A percentile compares a stretch with the other conserved stretches of the same genome.
Conservation (phyloP, 148 eudicot genomes). For the Vaccinium macrocarpon region DNA sequence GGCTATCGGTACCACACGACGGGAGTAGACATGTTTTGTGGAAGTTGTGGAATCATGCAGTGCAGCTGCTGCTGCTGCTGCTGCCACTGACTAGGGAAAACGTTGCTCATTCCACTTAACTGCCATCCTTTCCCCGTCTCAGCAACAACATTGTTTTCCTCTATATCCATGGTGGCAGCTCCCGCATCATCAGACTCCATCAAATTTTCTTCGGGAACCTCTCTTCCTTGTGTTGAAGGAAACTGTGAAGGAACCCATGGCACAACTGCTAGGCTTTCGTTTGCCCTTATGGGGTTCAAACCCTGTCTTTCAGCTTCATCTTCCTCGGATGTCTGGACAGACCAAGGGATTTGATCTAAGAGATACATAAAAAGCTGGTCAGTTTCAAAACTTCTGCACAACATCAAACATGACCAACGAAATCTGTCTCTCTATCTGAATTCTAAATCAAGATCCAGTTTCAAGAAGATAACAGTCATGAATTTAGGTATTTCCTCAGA, state of each 20-base stretch:
- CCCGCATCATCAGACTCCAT: slow-evolving; percentile 71
- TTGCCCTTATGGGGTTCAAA: slow-evolving; percentile 7
- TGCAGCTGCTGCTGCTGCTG: slow-evolving; percentile 80
- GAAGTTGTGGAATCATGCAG: slow-evolving; percentile 68
- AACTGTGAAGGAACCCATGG: slow-evolving; percentile 65
- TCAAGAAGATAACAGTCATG: not conserved
- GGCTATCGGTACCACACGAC: slow-evolving; percentile 56
- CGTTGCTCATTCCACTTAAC: slow-evolving; percentile 22
- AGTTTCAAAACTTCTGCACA: not conserved
- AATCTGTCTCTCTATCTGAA: not conserved
- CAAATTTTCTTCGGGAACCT: slow-evolving; percentile 28
- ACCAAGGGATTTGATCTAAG: slow-evolving; percentile 49
- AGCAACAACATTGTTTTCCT: slow-evolving; percentile 26
- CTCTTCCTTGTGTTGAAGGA: slow-evolving; percentile 19
- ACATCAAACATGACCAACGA: not conserved
- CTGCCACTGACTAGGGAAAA: slow-evolving; percentile 41
- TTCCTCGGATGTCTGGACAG: slow-evolving; percentile 22
- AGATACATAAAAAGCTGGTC: slow-evolving; percentile 15
- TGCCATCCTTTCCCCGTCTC: slow-evolving; percentile 25
- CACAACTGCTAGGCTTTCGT: slow-evolving; percentile 61
- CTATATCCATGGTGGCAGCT: slow-evolving; percentile 62
- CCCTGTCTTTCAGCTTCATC: slow-evolving; percentile 25
- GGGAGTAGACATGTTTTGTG: slow-evolving; percentile 50
- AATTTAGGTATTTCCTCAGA: not conserved
- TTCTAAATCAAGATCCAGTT: not conserved